phyloP scores from a whole-genome alignment of 495 filamentous ascomycete species.

The Trichodelitschia bisporula region DNA sequence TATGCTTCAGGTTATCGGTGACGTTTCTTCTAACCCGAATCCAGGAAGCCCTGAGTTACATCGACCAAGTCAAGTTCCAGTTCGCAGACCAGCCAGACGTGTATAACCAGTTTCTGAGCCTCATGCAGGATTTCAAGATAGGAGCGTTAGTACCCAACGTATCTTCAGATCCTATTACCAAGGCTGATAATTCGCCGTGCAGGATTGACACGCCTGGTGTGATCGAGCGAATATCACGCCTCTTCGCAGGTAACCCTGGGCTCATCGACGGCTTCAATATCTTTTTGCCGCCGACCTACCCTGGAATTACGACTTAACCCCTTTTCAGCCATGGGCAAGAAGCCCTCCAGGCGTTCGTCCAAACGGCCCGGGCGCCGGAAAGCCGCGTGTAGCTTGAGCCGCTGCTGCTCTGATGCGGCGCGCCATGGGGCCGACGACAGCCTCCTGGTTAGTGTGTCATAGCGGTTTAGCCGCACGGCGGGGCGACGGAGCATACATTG shows the following conservation, averaged over 20 bases:
- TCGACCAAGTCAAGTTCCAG: conserved; percentile 96
- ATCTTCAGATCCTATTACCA: conserved; percentile 1
- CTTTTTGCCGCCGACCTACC: conserved; percentile 88
- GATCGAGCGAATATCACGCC: conserved; percentile 85
- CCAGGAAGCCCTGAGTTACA: conserved; percentile 86
- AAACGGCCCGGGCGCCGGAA: too few relatives aligned
- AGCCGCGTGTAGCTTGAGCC: too few relatives aligned
- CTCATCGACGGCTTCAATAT: conserved; percentile 98
- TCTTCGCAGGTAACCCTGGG: conserved; percentile 90
- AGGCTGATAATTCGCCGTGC: background rate
- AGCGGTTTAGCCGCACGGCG: too few relatives aligned
- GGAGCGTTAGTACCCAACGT: conserved; percentile 43
- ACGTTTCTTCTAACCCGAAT: conserved; percentile 8
- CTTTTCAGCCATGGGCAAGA: too few relatives aligned
- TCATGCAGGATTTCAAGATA: conserved; percentile 99
- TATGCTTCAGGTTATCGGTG: background rate
- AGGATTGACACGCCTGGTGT: conserved; percentile 97
- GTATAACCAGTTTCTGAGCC: conserved; percentile 92
- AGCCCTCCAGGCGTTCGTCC: too few relatives aligned
- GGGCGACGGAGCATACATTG: too few relatives aligned
- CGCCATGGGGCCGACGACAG: too few relatives aligned
- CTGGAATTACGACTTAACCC: too few relatives aligned
- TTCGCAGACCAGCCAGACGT: conserved; percentile 95
- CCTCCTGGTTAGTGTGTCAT: too few relatives aligned
- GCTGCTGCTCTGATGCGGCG: too few relatives aligned